phyloP scores from a whole-genome alignment of 2,329 filamentous ascomycete genomes.

The Thelonectria blattea region DNA sequence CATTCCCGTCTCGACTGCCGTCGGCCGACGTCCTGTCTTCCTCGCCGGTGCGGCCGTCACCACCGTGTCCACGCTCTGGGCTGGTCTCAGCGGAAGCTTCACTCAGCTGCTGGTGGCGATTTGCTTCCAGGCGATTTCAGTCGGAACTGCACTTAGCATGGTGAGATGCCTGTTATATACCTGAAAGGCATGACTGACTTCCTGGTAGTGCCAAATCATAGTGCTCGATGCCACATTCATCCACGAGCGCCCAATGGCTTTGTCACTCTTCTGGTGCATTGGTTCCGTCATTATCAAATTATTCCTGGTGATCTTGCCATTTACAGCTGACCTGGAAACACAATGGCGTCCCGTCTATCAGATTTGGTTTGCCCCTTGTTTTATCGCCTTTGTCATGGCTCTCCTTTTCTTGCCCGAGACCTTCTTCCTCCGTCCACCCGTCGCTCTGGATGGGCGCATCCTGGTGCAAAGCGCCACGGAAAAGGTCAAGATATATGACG shows the following conservation, averaged over 20 bases:
- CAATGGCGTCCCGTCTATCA: not conserved
- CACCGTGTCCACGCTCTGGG: not conserved
- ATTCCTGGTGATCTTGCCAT: not conserved
- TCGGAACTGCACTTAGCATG: not conserved
- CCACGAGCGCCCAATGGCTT: slow-evolving; percentile 1
- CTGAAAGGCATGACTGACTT: not conserved
- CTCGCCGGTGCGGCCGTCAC: not conserved
- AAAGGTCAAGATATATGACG: slow-evolving; percentile 1
- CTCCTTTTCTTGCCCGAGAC: slow-evolving; percentile 7
- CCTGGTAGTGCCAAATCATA: not conserved
- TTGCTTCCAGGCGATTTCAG: not conserved
- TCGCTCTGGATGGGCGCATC: slow-evolving; percentile 4
- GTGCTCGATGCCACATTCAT: slow-evolving; percentile 4
- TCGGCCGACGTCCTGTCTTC: not conserved
- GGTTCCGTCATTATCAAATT: not conserved
- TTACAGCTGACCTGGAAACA: not conserved
- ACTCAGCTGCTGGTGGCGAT: not conserved
- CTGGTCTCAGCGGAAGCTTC: not conserved
- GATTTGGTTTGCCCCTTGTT: not conserved
- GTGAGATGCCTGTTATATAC: not conserved
- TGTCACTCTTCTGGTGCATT: not conserved
- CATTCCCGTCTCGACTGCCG: not conserved
- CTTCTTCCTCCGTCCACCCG: slow-evolving; percentile 3
- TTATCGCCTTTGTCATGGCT: not conserved
- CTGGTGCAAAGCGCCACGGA: slow-evolving; percentile 4